These are phyloP conservation scores for Oryza coarctata DNA, from an alignment of 176 grass and related monocot species.

Conservation along the genomic window DNA sequence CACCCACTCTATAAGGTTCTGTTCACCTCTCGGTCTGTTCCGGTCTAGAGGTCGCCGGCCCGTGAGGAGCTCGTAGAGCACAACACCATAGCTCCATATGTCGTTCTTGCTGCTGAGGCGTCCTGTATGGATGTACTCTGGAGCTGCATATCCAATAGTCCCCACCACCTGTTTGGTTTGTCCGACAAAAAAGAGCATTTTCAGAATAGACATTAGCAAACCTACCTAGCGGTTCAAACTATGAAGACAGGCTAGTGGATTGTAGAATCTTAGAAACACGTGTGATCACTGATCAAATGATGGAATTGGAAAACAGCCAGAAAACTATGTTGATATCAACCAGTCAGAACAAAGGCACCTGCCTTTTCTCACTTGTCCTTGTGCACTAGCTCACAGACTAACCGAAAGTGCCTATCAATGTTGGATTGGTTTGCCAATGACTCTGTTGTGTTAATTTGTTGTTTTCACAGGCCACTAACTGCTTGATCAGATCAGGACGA, in stretches of 20 bases:
- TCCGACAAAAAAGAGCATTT: constrained; percentile 10
- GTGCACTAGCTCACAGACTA: constrained; percentile 13
- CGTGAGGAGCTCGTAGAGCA: constrained; percentile 85
- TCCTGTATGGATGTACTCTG: constrained; percentile 92
- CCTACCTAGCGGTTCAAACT: background rate
- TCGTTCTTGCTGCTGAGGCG: constrained; percentile 85
- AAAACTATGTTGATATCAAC: constrained; percentile 23
- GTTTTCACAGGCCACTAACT: constrained; percentile 26
- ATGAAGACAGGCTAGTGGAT: background rate
- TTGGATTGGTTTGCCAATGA: constrained; percentile 3
- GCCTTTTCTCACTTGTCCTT: constrained; percentile 17
- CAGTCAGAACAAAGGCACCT: constrained; percentile 10
- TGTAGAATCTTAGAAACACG: constrained; percentile 3
- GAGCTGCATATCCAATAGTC: constrained; percentile 91
- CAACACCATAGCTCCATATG: constrained; percentile 87
- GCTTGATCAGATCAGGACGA: background rate
- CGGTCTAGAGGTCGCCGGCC: constrained; percentile 77
- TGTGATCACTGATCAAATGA: background rate
- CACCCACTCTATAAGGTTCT: constrained; percentile 79
- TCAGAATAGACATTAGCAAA: background rate
- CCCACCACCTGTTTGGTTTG: constrained; percentile 72
- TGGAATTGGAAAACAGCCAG: constrained; percentile 32
- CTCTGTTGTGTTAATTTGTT: constrained; percentile 9
- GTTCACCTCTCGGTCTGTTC: constrained; percentile 76
- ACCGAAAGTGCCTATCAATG: constrained; percentile 29